Percentiles rank a stretch among this genome's conserved stretches.
Conservation (phyloP, 768 basidiomycete genomes). For the Lactarius hatsudake region DNA sequence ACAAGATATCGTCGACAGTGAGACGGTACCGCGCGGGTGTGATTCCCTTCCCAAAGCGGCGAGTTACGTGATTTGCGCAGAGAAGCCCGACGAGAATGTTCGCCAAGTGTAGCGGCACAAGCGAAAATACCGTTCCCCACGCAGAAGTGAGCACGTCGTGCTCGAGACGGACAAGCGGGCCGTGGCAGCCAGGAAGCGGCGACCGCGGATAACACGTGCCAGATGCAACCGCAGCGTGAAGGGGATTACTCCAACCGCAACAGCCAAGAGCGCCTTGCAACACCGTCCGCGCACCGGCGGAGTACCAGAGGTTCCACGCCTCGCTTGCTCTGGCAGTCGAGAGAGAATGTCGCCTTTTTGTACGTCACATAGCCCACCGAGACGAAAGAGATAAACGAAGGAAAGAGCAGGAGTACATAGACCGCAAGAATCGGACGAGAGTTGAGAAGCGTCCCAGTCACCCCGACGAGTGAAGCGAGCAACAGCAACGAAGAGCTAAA, state of each 20-base stretch:
- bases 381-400: constrained; percentile 53
- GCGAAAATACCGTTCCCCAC: constrained; percentile 51
- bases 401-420: constrained; percentile 68
- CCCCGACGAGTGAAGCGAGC: constrained; percentile 57
- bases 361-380: constrained; percentile 65
- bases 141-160: constrained; percentile 43
- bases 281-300: constrained; percentile 48
- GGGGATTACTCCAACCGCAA: constrained; percentile 62
- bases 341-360: constrained; percentile 54
- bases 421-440: constrained; percentile 65
- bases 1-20: constrained; percentile 43
- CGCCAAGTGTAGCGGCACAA: constrained; percentile 57
- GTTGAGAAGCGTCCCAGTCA: constrained; percentile 60
- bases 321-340: constrained; percentile 66
- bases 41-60: constrained; percentile 61
- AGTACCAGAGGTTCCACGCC: constrained; percentile 65
- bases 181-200: constrained; percentile 66
- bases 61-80: constrained; percentile 67
- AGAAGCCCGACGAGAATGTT: constrained; percentile 59
- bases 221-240: constrained; percentile 59
- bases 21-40: constrained; percentile 60
- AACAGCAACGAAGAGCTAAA: constrained; percentile 55
- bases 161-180: constrained; percentile 54
- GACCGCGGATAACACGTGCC: constrained; percentile 59
- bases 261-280: constrained; percentile 63